These are phyloP conservation scores for Leccinum pseudoinsigne DNA, from an alignment of 1,284 basidiomycete species.

Conservation along the genomic window DNA sequence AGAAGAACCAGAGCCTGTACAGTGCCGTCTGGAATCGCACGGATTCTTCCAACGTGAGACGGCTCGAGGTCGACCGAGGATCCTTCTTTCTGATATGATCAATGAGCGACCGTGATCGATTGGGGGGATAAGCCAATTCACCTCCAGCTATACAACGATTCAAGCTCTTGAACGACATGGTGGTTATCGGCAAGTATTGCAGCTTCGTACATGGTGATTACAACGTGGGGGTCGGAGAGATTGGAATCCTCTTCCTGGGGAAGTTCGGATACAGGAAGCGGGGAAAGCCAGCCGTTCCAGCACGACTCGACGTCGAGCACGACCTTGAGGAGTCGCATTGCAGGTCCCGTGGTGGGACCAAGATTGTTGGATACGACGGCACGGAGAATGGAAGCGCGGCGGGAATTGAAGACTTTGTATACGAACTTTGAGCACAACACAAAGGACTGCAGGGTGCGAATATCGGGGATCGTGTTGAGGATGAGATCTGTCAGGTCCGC, in stretches of 20 bases:
- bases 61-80: constrained; percentile 24
- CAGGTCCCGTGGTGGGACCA: constrained; percentile 35
- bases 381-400: constrained; percentile 33
- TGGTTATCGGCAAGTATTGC: constrained; percentile 23
- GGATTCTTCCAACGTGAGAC: constrained; percentile 29
- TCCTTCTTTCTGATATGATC: constrained; percentile 32
- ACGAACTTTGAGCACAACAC: constrained; percentile 34
- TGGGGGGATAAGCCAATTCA: constrained; percentile 12
- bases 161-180: constrained; percentile 25
- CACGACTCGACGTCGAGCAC: constrained; percentile 10
- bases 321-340: constrained; percentile 31
- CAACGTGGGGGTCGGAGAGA: background rate
- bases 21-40: constrained; percentile 34
- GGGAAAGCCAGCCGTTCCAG: constrained; percentile 19
- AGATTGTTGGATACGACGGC: constrained; percentile 37
- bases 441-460: constrained; percentile 27
- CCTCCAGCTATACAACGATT: constrained; percentile 40
- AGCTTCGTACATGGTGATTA: constrained; percentile 11
- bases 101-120: constrained; percentile 4
- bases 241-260: constrained; percentile 13
- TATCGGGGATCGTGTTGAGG: constrained; percentile 31
- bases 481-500: constrained; percentile 35
- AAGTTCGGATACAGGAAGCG: constrained; percentile 7
- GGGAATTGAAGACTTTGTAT: constrained; percentile 34
- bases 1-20: constrained; percentile 36